Evolutionary conservation across 371 early-diverging fungal genomes (phyloP).

Genomic region (Entomophthora muscae): DNA sequence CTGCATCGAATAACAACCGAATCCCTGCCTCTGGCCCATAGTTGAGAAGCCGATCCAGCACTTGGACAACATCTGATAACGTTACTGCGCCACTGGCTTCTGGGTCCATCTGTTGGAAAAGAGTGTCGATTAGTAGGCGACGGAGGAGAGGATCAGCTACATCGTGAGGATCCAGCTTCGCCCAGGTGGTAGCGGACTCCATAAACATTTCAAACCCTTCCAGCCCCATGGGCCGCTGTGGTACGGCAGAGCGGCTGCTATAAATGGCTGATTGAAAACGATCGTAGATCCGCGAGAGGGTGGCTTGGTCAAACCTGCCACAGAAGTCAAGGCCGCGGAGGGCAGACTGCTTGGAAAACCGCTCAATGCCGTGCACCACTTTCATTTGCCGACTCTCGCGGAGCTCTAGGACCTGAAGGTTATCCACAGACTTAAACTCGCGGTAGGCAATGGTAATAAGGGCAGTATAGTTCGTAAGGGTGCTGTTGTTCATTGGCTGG

Average conservation of each 20-base stretch:
- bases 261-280: constrained; percentile 69
- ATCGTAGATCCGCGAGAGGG: constrained; percentile 74
- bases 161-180: constrained; percentile 20
- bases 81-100: background rate
- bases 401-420: constrained; percentile 57
- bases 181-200: constrained; percentile 31
- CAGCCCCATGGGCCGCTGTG: constrained; percentile 27
- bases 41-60: constrained; percentile 4
- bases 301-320: constrained; percentile 62
- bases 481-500: constrained; percentile 36
- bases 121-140: background rate
- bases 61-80: background rate
- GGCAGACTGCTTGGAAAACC: constrained; percentile 75
- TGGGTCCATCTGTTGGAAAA: constrained; percentile 2
- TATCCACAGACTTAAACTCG: constrained; percentile 72
- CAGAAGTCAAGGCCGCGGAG: constrained; percentile 60
- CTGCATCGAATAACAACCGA: constrained; percentile 3
- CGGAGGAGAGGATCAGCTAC: background rate
- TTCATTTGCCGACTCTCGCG: constrained; percentile 79
- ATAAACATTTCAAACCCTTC: constrained; percentile 41
- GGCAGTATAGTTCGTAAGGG: constrained; percentile 78
- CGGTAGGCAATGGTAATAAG: constrained; percentile 78
- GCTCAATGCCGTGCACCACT: constrained; percentile 87
- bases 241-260: constrained; percentile 21
- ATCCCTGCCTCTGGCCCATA: background rate